phyloP scores from a whole-genome alignment of 2,329 filamentous ascomycete genomes.

The Penicillium sp. region DNA sequence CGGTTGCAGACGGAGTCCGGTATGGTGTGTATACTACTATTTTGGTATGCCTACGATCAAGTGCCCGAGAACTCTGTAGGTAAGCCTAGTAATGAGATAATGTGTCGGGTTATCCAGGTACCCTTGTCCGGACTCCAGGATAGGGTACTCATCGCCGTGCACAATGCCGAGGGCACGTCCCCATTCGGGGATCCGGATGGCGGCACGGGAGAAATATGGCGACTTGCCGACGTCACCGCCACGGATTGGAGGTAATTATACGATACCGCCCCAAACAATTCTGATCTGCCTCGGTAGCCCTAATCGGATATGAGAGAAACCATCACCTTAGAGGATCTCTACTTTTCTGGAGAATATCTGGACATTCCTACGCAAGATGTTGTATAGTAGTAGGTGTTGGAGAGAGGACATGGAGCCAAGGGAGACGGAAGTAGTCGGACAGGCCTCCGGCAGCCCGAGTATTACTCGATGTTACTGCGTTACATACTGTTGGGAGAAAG shows the following conservation, averaged over 20 bases:
- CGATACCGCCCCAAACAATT: neutral
- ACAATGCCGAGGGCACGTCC: conserved; percentile 18
- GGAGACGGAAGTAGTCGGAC: conserved; percentile 13
- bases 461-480: neutral
- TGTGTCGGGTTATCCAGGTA: neutral
- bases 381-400: too few species aligned
- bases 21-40: too few species aligned
- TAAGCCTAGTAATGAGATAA: too few species aligned
- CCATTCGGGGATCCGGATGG: conserved; percentile 21
- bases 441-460: conserved; percentile 8
- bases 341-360: too few species aligned
- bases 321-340: neutral
- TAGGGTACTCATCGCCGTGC: too few species aligned
- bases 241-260: conserved; percentile 5
- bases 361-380: too few species aligned
- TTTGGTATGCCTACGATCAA: too few species aligned
- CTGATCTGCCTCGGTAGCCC: conserved; percentile 1
- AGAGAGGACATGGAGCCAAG: too few species aligned
- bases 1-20: conserved; percentile 14
- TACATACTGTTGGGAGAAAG: neutral
- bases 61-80: too few species aligned
- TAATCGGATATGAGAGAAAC: neutral
- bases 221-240: conserved; percentile 35
- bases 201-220: conserved; percentile 22
- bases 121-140: too few species aligned